These are phyloP conservation scores for Diaporthe longicolla DNA, from an alignment of 2,329 filamentous ascomycete genomes.

Conservation along the genomic window DNA sequence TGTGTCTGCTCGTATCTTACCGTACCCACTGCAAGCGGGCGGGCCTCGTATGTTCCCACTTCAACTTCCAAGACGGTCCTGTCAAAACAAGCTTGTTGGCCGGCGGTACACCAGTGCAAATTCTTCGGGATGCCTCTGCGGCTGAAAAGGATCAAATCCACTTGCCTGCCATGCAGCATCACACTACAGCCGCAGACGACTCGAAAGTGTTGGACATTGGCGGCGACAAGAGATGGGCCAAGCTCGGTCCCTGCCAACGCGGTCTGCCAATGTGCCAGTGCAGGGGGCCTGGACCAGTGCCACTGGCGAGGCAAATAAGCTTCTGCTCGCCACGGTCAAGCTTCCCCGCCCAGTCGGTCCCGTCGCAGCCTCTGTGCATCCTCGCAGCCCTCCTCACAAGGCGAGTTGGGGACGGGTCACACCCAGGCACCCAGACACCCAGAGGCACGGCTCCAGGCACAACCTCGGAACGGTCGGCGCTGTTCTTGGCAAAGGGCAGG, in stretches of 20 bases:
- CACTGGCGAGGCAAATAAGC: slow-evolving; percentile 11
- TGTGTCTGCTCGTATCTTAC: slow-evolving; percentile 9
- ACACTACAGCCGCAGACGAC: not conserved
- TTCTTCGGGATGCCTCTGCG: slow-evolving; percentile 16
- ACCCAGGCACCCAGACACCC: too few species aligned
- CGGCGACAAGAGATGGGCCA: slow-evolving; percentile 14
- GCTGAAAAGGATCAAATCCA: not conserved
- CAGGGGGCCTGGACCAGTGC: not conserved
- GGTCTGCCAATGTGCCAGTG: not conserved
- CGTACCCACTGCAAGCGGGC: not conserved
- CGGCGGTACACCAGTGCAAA: not conserved
- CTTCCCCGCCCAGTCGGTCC: slow-evolving; percentile 31
- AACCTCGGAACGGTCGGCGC: not conserved
- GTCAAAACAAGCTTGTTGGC: not conserved
- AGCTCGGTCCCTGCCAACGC: slow-evolving; percentile 16
- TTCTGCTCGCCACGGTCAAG: slow-evolving; percentile 21
- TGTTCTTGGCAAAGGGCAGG: not conserved
- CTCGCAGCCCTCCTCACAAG: not conserved
- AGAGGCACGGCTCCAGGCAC: slow-evolving; percentile 2
- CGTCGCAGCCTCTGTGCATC: not conserved
- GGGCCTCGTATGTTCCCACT: slow-evolving; percentile 15
- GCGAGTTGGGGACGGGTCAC: not conserved
- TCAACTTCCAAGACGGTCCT: not conserved
- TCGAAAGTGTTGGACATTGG: not conserved
- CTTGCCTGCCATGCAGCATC: not conserved